Evolutionary conservation across 371 early-diverging fungal species (phyloP).

Genomic region (Dinochytrium kinnereticum): DNA sequence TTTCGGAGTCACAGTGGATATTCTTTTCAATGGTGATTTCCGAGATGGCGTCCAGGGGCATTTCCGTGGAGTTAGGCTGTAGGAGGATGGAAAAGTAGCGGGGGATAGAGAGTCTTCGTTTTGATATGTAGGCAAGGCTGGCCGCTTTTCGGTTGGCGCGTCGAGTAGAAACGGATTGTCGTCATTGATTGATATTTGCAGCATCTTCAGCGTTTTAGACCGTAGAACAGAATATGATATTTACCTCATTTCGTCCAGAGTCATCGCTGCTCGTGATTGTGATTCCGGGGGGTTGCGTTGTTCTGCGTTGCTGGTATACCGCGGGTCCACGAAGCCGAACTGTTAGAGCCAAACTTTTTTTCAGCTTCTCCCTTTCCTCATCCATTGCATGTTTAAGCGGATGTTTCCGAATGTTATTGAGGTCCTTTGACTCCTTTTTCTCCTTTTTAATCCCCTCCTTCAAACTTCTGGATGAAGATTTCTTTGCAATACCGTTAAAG

Average conservation of each 20-base stretch:
- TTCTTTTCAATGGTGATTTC: no score
- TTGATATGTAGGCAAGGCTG: not conserved
- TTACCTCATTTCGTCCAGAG: no score
- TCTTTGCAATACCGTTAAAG: no score
- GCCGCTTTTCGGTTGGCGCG: no score
- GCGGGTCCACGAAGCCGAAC: conserved; percentile 24
- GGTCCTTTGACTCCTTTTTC: not conserved
- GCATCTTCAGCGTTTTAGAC: no score
- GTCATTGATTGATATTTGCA: not conserved
- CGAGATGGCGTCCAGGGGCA: conserved; percentile 5
- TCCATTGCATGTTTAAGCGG: not conserved
- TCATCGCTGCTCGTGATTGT: no score
- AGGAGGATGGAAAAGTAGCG: not conserved
- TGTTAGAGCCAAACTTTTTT: conserved; percentile 28
- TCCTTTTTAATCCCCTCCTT: not conserved
- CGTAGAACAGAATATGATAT: no score
- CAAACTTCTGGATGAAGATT: conserved; percentile 1
- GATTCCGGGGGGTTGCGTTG: not conserved
- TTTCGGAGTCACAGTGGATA: no score
- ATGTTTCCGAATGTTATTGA: not conserved
- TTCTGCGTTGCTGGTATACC: not conserved
- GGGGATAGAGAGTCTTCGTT: not conserved
- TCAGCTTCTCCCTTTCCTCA: conserved; percentile 23
- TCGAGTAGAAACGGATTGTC: conserved; percentile 5
- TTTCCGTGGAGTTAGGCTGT: conserved; percentile 6